Percentiles rank a stretch among this genome's conserved stretches.
Evolutionary conservation across 2,329 filamentous ascomycete genomes (phyloP).

Genomic region (Nemania sp.): DNA sequence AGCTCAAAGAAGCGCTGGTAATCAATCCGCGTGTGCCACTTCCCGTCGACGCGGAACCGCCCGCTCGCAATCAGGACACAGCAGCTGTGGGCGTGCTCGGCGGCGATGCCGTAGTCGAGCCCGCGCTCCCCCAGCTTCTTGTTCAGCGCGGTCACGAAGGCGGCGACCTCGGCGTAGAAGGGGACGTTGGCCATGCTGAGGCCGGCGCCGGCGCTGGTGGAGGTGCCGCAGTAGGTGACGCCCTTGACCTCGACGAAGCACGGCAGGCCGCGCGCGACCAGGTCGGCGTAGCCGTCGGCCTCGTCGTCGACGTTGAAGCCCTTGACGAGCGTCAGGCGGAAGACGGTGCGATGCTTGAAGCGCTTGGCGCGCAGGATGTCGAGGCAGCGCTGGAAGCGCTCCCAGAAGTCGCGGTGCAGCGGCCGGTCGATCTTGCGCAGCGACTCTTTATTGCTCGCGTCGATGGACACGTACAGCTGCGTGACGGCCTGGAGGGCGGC

Average conservation of each 20-base stretch:
- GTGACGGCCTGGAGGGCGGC: constrained; percentile 86
- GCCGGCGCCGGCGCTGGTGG: constrained; percentile 83
- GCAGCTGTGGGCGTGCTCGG: constrained; percentile 95
- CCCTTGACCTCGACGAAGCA: constrained; percentile 97
- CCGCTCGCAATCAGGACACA: constrained; percentile 88
- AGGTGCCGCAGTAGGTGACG: constrained; percentile 95
- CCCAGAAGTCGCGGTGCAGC: constrained; percentile 96
- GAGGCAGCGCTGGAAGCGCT: constrained; percentile 90
- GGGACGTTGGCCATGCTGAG: constrained; percentile 98
- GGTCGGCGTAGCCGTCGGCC: constrained; percentile 86
- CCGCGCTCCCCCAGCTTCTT: constrained; percentile 75
- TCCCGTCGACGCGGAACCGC: constrained; percentile 79
- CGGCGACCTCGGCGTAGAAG: constrained; percentile 90
- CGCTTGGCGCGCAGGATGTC: constrained; percentile 88
- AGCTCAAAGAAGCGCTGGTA: constrained; percentile 90
- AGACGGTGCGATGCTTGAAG: constrained; percentile 90
- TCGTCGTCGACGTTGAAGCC: constrained; percentile 98
- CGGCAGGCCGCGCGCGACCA: constrained; percentile 86
- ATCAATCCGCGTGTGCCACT: constrained; percentile 93
- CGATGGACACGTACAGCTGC: constrained; percentile 95
- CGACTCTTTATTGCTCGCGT: constrained; percentile 90
- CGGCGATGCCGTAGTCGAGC: constrained; percentile 88
- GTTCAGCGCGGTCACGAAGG: constrained; percentile 83
- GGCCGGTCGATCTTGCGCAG: constrained; percentile 91
- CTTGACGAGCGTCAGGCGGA: constrained; percentile 94